Percentiles rank a stretch among this genome's conserved stretches.
Conservation (phyloP, 2,329 filamentous ascomycete species). For the Fonsecaea multimorphosa region DNA sequence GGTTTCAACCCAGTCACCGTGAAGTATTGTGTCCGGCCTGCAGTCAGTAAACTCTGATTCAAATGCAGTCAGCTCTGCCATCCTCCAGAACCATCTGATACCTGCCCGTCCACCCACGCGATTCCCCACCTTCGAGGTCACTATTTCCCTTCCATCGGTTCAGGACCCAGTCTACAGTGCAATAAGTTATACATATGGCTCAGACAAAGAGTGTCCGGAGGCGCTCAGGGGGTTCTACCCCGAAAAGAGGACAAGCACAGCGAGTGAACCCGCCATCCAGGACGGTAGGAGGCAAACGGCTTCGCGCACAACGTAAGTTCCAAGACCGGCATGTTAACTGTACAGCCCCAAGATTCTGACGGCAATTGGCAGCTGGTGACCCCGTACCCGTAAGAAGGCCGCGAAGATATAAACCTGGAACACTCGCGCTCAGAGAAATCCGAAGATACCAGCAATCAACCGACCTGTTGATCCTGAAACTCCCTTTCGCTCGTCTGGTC, state of each 20-base stretch:
- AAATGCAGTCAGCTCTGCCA: not conserved
- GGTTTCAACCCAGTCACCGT: not conserved
- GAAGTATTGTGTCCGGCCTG: not conserved
- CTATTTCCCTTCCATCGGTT: not conserved
- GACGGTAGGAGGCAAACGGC: conserved; percentile 34
- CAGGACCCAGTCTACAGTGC: not conserved
- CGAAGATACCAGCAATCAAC: conserved; percentile 87
- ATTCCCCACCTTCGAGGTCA: not conserved
- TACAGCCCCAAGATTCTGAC: conserved; percentile 21
- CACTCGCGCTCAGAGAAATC: conserved; percentile 88
- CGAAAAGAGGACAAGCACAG: conserved; percentile 32
- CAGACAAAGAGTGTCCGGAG: conserved; percentile 33
- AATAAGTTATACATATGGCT: conserved; percentile 23
- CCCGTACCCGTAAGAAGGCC: conserved; percentile 68
- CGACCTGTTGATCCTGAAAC: conserved; percentile 76
- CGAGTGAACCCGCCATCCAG: conserved; percentile 30
- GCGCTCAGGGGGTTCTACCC: conserved; percentile 29
- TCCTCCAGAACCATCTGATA: not conserved
- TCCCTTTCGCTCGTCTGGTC: conserved; percentile 57
- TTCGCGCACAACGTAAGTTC: conserved; percentile 42
- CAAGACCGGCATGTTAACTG: conserved; percentile 40
- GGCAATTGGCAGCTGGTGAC: conserved; percentile 66
- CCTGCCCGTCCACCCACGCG: not conserved
- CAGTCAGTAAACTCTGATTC: not conserved
- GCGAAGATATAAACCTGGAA: conserved; percentile 76